These are phyloP conservation scores for Saturnispora zaruensis DNA, from an alignment of 805 yeast genomes.

Conservation along the genomic window DNA sequence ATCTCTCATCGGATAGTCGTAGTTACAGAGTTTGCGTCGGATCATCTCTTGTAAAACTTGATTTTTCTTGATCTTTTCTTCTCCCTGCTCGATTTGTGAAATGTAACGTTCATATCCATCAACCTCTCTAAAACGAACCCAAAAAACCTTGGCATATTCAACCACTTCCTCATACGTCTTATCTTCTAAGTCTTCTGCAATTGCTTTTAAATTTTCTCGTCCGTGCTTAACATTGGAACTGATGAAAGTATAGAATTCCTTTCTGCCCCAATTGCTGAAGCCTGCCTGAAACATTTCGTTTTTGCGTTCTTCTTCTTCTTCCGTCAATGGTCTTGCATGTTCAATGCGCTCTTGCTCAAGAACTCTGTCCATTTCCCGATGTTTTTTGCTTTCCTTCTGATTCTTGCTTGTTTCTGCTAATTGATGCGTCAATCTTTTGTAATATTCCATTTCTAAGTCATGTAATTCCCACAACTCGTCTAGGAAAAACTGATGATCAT, in stretches of 20 bases:
- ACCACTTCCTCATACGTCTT: constrained; percentile 74
- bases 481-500: constrained; percentile 89
- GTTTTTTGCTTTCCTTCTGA: constrained; percentile 24
- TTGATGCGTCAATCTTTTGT: constrained; percentile 58
- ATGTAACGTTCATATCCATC: constrained; percentile 86
- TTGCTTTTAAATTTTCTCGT: constrained; percentile 58
- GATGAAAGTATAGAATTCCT: constrained; percentile 81
- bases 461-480: constrained; percentile 64
- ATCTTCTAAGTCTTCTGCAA: constrained; percentile 73
- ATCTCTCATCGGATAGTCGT: constrained; percentile 67
- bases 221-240: constrained; percentile 72
- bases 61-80: constrained; percentile 61
- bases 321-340: constrained; percentile 72
- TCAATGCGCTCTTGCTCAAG: constrained; percentile 66
- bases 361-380: constrained; percentile 21
- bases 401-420: constrained; percentile 57
- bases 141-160: constrained; percentile 70
- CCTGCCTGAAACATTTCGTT: constrained; percentile 56
- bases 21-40: constrained; percentile 63
- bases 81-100: constrained; percentile 79
- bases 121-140: constrained; percentile 69
- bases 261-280: constrained; percentile 72
- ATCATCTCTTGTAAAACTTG: constrained; percentile 71
- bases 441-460: constrained; percentile 74
- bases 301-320: constrained; percentile 65